Base-by-base conservation (phyloP, 495 filamentous ascomycete genomes). In the Annulohypoxylon nitens region DNA sequence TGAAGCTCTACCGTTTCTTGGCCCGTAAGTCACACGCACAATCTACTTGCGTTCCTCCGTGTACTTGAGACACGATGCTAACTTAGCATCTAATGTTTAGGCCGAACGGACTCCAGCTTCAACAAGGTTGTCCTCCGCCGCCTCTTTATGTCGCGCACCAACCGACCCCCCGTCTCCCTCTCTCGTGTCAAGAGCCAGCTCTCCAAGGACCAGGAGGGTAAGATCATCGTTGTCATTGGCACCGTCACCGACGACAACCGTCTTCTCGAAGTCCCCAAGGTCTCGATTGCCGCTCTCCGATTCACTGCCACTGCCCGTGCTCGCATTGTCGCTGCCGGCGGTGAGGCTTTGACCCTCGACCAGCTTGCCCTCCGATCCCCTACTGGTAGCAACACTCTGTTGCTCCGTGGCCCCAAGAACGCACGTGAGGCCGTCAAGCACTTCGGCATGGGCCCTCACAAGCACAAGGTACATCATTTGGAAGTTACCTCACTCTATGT, bases 1-100 rank as follows among this genome's bases (percentile, higher is more conserved):
- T 98, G 85, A 98, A 98, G 91, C 93, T 99, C 30, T 99, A 98
- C 90, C 91, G 92, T 86, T 99, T 99, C 91, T 86, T 99, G 78
- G 92, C 94, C 78, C 95, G 95, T 97, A 92, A 85, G 94, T 90
- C 11, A 30, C 30, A 34, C 9, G 50, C 8, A 20, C 8, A 39
- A 59, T 41, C 14, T 2, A 30, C 8, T 14, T 37, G 33, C 39
- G 6, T 8, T 8, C 5, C 4, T 20, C 14, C n/a, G 8, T 59
- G 14, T 25, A 20, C 23, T 30, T 30, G 30, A 30, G 16, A 7
- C 6, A 26, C n/a, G 9, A 63, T 54, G 41, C 51, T 64, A 43
- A 70, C 20, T 34, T 5, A 23, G 45, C n/a, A 47, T 18, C 14
- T 37, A 1, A 30, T 30, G 43, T 23, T 39, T 77, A 97, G 94